phyloP scores from a whole-genome alignment of 228 moss, liverwort and hornwort genomes.

The Sphagnum fallax region DNA sequence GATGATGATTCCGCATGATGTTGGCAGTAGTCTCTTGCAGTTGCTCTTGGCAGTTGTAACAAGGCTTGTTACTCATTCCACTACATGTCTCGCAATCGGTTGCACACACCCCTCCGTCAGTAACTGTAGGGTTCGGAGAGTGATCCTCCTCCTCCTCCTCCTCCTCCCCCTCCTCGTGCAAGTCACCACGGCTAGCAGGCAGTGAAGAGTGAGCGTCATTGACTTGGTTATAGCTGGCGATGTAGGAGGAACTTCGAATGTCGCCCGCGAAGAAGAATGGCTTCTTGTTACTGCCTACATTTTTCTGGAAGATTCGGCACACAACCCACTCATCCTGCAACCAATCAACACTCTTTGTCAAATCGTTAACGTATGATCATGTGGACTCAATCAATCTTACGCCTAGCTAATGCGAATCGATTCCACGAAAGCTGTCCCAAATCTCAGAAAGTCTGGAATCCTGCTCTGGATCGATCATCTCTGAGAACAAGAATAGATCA shows the following conservation, averaged over 20 bases:
- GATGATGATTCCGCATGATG: neutral
- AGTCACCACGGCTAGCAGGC: no score
- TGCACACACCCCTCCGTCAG: slow-evolving; percentile 24
- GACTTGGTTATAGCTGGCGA: slow-evolving; percentile 26
- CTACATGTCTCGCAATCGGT: neutral
- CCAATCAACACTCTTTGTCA: no score
- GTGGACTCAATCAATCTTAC: no score
- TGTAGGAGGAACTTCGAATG: neutral
- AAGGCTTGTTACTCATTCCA: neutral
- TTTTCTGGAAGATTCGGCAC: slow-evolving; percentile 58
- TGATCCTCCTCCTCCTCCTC: slow-evolving; percentile 10
- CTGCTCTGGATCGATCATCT: no score
- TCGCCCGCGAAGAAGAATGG: slow-evolving; percentile 17
- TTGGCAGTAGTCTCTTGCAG: neutral
- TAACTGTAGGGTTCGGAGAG: slow-evolving; percentile 48
- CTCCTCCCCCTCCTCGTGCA: no score
- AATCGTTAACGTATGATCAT: no score
- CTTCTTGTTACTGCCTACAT: slow-evolving; percentile 35
- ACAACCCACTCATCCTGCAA: slow-evolving; percentile 73
- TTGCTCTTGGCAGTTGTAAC: neutral
- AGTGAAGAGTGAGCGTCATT: slow-evolving; percentile 22
- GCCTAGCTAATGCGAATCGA: no score
- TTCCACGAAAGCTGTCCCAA: no score
- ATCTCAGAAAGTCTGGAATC: no score
- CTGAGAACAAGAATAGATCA: no score